These are phyloP conservation scores for Rhynchospora breviuscula DNA, from an alignment of 176 grass and related monocot species.

Conservation along the genomic window DNA sequence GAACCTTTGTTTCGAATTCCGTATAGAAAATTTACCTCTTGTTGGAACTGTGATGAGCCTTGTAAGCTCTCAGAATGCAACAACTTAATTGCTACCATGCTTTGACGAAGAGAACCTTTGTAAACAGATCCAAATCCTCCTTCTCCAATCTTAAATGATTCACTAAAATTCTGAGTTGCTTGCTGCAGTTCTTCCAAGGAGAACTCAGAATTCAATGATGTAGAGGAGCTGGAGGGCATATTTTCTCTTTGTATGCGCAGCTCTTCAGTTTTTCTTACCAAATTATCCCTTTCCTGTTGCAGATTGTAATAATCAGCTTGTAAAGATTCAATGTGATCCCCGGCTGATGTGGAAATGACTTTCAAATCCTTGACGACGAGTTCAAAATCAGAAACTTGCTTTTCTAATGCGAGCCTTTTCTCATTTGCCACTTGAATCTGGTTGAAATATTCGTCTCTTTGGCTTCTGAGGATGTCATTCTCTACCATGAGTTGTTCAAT, in stretches of 20 bases:
- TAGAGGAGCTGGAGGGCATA: not conserved
- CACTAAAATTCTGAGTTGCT: conserved; percentile 31
- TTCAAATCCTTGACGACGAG: conserved; percentile 2
- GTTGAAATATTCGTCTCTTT: conserved; percentile 16
- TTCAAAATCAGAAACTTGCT: conserved; percentile 20
- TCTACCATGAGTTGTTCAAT: conserved; percentile 12
- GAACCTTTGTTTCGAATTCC: not conserved
- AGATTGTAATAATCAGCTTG: conserved; percentile 12
- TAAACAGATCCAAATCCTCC: conserved; percentile 48
- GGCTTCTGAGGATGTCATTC: conserved; percentile 1
- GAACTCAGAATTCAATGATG: conserved; percentile 29
- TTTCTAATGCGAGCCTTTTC: conserved; percentile 7
- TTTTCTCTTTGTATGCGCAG: not conserved
- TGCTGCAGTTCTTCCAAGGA: conserved; percentile 36
- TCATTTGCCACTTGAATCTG: conserved; percentile 26
- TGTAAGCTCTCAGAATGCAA: conserved; percentile 30
- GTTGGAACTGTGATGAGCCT: conserved; percentile 44
- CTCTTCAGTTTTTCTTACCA: conserved; percentile 14
- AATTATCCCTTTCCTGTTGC: conserved; percentile 17
- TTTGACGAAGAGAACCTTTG: conserved; percentile 39
- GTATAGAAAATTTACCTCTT: conserved; percentile 25
- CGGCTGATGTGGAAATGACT: not conserved
- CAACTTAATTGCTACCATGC: conserved; percentile 44
- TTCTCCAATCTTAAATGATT: conserved; percentile 44
- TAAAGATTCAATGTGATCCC: not conserved